phyloP scores from a whole-genome alignment of 2,329 filamentous ascomycete genomes.

The Colletotrichum sp. region DNA sequence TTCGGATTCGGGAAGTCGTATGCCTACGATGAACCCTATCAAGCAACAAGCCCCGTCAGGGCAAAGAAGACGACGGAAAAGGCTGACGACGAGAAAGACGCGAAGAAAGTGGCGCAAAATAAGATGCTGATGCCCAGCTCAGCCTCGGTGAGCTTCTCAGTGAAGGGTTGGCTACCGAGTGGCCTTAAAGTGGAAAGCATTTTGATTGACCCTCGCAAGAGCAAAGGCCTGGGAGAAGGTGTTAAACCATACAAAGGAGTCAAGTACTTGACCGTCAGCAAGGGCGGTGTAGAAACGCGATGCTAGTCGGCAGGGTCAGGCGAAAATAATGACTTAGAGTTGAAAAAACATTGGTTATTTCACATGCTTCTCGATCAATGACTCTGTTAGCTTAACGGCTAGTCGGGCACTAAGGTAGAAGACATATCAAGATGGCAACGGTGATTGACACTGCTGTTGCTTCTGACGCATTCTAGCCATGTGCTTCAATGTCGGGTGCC shows the following conservation, averaged over 20 bases:
- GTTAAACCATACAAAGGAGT: slow-evolving; percentile 98
- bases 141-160: slow-evolving; percentile 73
- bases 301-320: slow-evolving; percentile 42
- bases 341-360: background rate
- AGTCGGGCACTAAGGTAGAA: background rate
- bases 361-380: slow-evolving; percentile 1
- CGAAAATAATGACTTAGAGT: slow-evolving; percentile 12
- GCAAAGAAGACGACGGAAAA: slow-evolving; percentile 32
- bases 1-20: slow-evolving; percentile 59
- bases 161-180: slow-evolving; percentile 73
- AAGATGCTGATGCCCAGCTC: slow-evolving; percentile 82
- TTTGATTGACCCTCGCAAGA: slow-evolving; percentile 76
- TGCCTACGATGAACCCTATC: slow-evolving; percentile 62
- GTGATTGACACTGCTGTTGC: background rate
- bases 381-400: background rate
- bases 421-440: background rate
- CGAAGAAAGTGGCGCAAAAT: slow-evolving; percentile 68
- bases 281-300: slow-evolving; percentile 67
- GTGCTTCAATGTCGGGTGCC: background rate
- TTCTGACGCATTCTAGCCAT: background rate
- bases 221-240: slow-evolving; percentile 82
- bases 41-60: slow-evolving; percentile 45
- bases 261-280: slow-evolving; percentile 87
- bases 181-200: slow-evolving; percentile 73
- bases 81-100: slow-evolving; percentile 51